Base-by-base conservation (phyloP, 208 protist genomes). In the Phytomonas sp. region DNA sequence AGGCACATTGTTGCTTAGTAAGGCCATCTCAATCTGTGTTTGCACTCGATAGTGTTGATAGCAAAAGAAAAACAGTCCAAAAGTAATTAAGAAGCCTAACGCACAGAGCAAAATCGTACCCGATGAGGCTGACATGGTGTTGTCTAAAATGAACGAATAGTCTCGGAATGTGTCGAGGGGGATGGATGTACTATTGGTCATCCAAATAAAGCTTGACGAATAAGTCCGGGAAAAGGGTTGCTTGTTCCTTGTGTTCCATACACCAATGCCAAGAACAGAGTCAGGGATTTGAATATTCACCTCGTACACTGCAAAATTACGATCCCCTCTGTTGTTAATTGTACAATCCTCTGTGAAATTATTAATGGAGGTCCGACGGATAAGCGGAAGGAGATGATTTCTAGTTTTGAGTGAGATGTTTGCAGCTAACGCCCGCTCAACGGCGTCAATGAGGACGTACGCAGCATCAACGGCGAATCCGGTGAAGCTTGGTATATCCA, bases 21-120 rank as follows among this genome's bases (percentile, higher is more conserved):
- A 74, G n/a, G 82, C 83, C 60, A 85, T 71, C 68, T 95, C 90
- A 30, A 95, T 84, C 23, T 91, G 64, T 51, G 83, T 86, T 70
- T 96, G 87, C 76, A 92, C 75, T 46, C 82, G 81, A 70, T 93
- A 96, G 67, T 96, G 90, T 0, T 84, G 81, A 62, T 92, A 93
- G 67, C 87, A 93, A 33, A 96, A 92, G 76, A 89, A 83, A 68
- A 96, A 93, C 23, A 92, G 69, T 0, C 78, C 80, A 40, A 96
- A 85, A 4, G 90, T 96, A 64, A 79, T 37, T 37, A 92, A 70
- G 66, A 96, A 93, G 34, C 90, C 90, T 17, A 96, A 73, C 26
- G 92, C 73, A 17, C 84, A 91, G 29, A 93, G 76, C 26, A 91
- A 85, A 69, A 96, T 96, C 17, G 82, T 80, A 13, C 87, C 87